Evolutionary conservation across 768 basidiomycete species (phyloP), one percentile per base, ranked within the genome.

Genomic region (Auricularia auricula-judae): DNA sequence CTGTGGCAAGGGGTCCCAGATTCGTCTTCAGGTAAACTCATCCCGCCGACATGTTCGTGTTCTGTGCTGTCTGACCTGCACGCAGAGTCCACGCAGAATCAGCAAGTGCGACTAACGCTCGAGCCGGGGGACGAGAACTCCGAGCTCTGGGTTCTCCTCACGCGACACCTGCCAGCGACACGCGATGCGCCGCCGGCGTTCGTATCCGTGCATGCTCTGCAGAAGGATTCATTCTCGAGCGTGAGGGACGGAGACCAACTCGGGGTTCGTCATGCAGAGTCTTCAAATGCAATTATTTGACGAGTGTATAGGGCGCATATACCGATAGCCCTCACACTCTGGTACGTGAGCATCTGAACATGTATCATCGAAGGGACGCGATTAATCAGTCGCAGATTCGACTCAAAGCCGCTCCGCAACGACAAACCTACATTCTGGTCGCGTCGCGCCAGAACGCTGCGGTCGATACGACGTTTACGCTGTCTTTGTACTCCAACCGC

Each of bases 101-200:
- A 47, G 7, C 65, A 63, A 51, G 43, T 43, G 11, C 62, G n/a
- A 36, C 51, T 47, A 7, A 11, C 61, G 18, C 23, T 63, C 5
- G 21, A 63, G 16, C 36, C 44, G 44, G 18, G 33, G 35, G 51
- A 61, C 35, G 7, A 75, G 63, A 72, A 78, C 67, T 66, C 70
- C 35, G 86, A 91, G 54, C 78, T 97, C 4, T 96, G 89, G 91
- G 69, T 95, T 7, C 80, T 94, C 1, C 79, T 98, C 1, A 88
- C 87, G 0, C 83, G 92, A 35, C 95, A 98, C 72, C 72, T 88
- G 7, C 72, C 73, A 0, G 78, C 86, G 66, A 87, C 84, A n/a
- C 80, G 76, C 58, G 78, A 82, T 47, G 80, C 76, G 4, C 75
- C 80, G 1, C 87, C 66, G 94, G 85, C 71, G 85, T 91, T 60